Percentiles rank a stretch among this genome's conserved stretches.
Evolutionary conservation across 768 basidiomycete species (phyloP).

Genomic region (Heimioporus sp.): DNA sequence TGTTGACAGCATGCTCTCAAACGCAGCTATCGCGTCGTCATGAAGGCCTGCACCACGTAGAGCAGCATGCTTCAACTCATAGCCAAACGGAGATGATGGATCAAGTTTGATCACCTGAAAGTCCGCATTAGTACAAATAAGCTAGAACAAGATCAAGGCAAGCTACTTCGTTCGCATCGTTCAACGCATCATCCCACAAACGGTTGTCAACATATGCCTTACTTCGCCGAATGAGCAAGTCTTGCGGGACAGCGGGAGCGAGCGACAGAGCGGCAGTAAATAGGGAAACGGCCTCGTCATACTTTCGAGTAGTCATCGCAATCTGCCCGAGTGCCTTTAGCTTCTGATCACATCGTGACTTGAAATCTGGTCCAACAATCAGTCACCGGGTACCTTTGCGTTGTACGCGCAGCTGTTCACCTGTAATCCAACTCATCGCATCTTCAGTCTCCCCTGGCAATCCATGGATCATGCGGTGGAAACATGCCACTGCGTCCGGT

Average conservation of each 20-base stretch:
- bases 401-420: background rate
- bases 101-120: too few species aligned
- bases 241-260: too few species aligned
- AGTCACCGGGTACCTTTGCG: too few species aligned
- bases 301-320: background rate
- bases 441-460: background rate
- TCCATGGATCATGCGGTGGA: background rate
- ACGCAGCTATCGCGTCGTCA: too few species aligned
- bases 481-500: background rate
- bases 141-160: background rate
- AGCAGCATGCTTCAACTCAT: too few species aligned
- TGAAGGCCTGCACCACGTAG: too few species aligned
- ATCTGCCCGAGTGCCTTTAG: too few species aligned
- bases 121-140: too few species aligned
- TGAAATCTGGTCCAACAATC: too few species aligned
- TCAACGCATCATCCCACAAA: conserved; percentile 6
- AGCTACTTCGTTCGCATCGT: conserved; percentile 6
- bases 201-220: background rate
- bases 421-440: background rate
- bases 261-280: background rate
- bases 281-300: background rate
- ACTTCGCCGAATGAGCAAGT: conserved; percentile 9
- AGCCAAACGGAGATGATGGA: too few species aligned
- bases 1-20: too few species aligned
- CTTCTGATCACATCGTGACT: too few species aligned